Evolutionary conservation across 2,329 filamentous ascomycete species (phyloP).

Genomic region (Diaporthe sp.): DNA sequence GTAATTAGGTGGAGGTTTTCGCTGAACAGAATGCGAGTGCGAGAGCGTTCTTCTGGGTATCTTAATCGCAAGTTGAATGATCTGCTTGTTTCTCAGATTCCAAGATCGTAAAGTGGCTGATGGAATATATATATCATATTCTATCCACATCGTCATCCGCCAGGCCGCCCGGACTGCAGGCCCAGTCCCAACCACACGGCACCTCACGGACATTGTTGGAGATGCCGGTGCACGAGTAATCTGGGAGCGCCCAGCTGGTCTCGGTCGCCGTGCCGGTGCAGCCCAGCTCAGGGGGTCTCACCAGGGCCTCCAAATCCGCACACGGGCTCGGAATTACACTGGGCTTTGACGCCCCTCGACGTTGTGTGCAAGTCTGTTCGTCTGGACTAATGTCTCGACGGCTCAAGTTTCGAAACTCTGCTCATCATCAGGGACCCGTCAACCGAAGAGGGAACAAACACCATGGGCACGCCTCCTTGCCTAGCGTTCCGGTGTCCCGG

Average conservation of each 20-base stretch:
- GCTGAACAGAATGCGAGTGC: not conserved
- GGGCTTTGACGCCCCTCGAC: constrained; percentile 11
- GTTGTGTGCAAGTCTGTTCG: not conserved
- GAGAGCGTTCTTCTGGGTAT: not conserved
- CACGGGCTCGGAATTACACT: not conserved
- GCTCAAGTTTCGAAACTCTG: constrained; percentile 65
- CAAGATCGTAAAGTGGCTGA: not conserved
- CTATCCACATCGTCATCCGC: not conserved
- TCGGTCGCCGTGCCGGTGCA: constrained; percentile 30
- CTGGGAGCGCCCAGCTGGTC: constrained; percentile 3
- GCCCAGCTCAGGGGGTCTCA: constrained; percentile 15
- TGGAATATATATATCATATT: constrained; percentile 25
- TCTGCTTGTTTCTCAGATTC: not conserved
- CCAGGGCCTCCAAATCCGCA: not conserved
- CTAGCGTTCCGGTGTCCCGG: constrained; percentile 19
- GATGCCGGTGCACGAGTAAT: constrained; percentile 30
- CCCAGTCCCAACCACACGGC: not conserved
- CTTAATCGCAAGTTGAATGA: not conserved
- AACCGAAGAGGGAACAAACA: constrained; percentile 43
- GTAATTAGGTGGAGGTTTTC: not conserved
- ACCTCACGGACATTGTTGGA: constrained; percentile 39
- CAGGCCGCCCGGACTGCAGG: not conserved
- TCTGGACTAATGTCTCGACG: constrained; percentile 24
- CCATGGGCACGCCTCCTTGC: not conserved
- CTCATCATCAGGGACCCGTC: constrained; percentile 65